Evolutionary conservation across 805 yeast genomes (phyloP).

Genomic region (Jamesozyma rosinii): DNA sequence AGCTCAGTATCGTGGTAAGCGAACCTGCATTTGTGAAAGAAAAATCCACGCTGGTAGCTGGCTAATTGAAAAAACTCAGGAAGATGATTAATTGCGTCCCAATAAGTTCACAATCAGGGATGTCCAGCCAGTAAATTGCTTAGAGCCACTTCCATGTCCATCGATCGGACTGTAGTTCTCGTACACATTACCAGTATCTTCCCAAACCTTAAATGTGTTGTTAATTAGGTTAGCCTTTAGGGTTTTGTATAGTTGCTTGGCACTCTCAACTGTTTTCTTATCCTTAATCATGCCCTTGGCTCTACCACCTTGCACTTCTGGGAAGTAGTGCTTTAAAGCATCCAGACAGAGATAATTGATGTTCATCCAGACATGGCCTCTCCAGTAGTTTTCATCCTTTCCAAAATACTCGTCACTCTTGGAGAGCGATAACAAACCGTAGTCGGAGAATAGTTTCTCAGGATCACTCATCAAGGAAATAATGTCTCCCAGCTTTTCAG

Average conservation of each 20-base stretch:
- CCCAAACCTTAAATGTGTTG: conserved; percentile 64
- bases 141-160: conserved; percentile 73
- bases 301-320: conserved; percentile 17
- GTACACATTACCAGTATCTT: conserved; percentile 72
- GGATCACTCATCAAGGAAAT: conserved; percentile 58
- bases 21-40: no score
- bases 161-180: conserved; percentile 77
- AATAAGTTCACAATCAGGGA: conserved; percentile 70
- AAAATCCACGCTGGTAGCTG: no score
- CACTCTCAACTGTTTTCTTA: conserved; percentile 18
- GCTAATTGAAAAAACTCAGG: no score
- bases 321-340: conserved; percentile 49
- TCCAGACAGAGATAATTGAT: conserved; percentile 79
- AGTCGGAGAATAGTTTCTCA: conserved; percentile 64
- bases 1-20: no score
- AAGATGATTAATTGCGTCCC: conserved; percentile 28
- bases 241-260: conserved; percentile 43
- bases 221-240: conserved; percentile 59
- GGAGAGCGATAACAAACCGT: conserved; percentile 76
- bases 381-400: conserved; percentile 87
- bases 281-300: conserved; percentile 6
- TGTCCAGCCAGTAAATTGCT: conserved; percentile 93
- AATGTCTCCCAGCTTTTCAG: conserved; percentile 41
- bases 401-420: conserved; percentile 56
- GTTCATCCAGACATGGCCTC: conserved; percentile 89